phyloP scores from a whole-genome alignment of 805 yeast species.

The Starmerella floricola region DNA sequence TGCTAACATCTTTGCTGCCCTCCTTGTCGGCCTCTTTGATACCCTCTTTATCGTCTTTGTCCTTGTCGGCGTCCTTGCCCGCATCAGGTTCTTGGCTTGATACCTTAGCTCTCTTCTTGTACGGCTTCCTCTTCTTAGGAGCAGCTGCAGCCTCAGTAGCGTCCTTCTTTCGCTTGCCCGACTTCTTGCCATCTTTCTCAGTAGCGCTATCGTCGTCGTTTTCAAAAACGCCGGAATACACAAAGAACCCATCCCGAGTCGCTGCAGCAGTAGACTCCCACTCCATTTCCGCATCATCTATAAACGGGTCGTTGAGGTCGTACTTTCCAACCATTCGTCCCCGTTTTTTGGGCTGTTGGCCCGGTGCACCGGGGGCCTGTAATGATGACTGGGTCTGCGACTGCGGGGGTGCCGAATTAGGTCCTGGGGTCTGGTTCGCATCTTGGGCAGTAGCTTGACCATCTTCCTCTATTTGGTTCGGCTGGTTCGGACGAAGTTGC shows the following conservation, averaged over 20 bases:
- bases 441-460: no score
- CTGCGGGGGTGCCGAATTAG: not conserved
- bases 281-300: conserved; percentile 82
- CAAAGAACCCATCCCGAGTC: conserved; percentile 91
- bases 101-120: not conserved
- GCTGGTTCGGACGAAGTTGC: no score
- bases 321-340: conserved; percentile 38
- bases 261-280: conserved; percentile 91
- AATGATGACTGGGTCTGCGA: conserved; percentile 14
- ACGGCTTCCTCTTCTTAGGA: conserved; percentile 5
- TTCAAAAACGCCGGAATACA: conserved; percentile 77
- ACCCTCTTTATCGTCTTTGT: conserved; percentile 2
- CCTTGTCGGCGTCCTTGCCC: not conserved
- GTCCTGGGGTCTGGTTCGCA: no score
- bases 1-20: no score
- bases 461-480: no score
- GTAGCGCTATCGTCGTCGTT: conserved; percentile 6
- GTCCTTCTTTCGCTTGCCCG: conserved; percentile 16
- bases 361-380: conserved; percentile 4
- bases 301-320: conserved; percentile 87
- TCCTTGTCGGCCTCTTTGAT: conserved; percentile 3
- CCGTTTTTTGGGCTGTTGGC: conserved; percentile 30
- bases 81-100: not conserved
- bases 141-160: not conserved
- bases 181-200: conserved; percentile 19